Evolutionary conservation across 306 rosid genomes (phyloP).

Genomic region (Prunus campanulata): DNA sequence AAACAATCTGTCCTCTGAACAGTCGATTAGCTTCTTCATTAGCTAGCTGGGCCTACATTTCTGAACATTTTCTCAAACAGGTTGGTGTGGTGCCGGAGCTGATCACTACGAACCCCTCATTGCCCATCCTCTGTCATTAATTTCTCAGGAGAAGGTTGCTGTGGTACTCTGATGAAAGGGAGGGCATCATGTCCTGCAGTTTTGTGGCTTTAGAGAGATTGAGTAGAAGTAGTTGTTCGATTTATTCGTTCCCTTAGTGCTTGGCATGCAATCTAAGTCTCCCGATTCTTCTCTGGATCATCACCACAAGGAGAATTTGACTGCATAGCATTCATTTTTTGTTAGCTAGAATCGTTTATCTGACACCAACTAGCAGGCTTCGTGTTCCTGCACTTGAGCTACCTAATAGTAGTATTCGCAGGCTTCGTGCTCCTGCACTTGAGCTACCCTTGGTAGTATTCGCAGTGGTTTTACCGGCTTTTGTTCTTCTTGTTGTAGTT

Average conservation of each 20-base stretch:
- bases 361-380: slow-evolving; percentile 43
- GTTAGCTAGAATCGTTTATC: slow-evolving; percentile 48
- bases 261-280: slow-evolving; percentile 43
- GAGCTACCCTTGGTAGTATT: slow-evolving; percentile 42
- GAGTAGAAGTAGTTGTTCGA: slow-evolving; percentile 43
- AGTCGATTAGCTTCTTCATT: not conserved
- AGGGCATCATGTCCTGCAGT: slow-evolving; percentile 41
- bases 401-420: not conserved
- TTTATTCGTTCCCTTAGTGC: slow-evolving; percentile 30
- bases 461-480: slow-evolving; percentile 44
- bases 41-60: not conserved
- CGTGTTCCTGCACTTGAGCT: slow-evolving; percentile 40
- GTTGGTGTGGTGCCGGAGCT: slow-evolving; percentile 99
- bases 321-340: slow-evolving; percentile 49
- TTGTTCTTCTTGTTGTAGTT: slow-evolving; percentile 25
- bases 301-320: slow-evolving; percentile 27
- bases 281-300: slow-evolving; percentile 28
- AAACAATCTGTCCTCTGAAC: not conserved
- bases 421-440: slow-evolving; percentile 29
- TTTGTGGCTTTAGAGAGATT: slow-evolving; percentile 65
- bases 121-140: slow-evolving; percentile 62
- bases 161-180: slow-evolving; percentile 62
- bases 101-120: slow-evolving; percentile 96
- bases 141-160: slow-evolving; percentile 92
- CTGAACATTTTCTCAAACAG: slow-evolving; percentile 40